These are phyloP conservation scores for Cyberlindnera xishuangbannaensis DNA, from an alignment of 805 yeast genomes.

Conservation along the genomic window DNA sequence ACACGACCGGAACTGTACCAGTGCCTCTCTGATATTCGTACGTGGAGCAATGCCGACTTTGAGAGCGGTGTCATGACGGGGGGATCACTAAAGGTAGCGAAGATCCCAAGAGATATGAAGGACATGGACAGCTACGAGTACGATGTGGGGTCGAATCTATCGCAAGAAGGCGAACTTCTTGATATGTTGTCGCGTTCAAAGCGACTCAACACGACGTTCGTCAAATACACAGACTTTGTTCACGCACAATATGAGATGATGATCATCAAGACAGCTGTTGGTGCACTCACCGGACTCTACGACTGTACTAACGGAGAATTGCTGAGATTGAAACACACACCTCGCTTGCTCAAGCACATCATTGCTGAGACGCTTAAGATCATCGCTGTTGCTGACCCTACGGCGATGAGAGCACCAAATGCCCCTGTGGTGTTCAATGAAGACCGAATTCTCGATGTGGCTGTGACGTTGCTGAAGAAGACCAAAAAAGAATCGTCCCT, in stretches of 20 bases:
- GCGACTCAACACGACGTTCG: constrained; percentile 28
- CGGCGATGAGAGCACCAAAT: constrained; percentile 15
- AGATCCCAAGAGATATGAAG: constrained; percentile 33
- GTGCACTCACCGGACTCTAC: constrained; percentile 60
- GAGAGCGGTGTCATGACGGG: constrained; percentile 47
- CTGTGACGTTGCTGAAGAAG: constrained; percentile 25
- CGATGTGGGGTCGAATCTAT: constrained; percentile 21
- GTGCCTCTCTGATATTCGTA: constrained; percentile 58
- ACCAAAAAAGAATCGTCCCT: constrained; percentile 11
- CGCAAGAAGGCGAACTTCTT: constrained; percentile 20
- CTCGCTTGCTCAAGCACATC: constrained; percentile 33
- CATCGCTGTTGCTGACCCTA: constrained; percentile 25
- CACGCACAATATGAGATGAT: constrained; percentile 60
- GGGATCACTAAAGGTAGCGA: constrained; percentile 48
- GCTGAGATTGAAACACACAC: constrained; percentile 32
- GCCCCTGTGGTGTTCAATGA: constrained; percentile 23
- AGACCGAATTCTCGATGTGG: constrained; percentile 31
- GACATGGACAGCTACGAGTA: constrained; percentile 16
- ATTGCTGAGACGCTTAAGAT: constrained; percentile 46
- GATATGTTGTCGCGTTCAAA: constrained; percentile 21
- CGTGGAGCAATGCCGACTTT: constrained; percentile 36
- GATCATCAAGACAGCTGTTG: constrained; percentile 61
- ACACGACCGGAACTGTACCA: constrained; percentile 48
- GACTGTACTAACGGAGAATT: constrained; percentile 65
- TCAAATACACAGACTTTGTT: constrained; percentile 31